Evolutionary conservation across 1,139 yeast species (phyloP).

Genomic region (Taphrina flavorubra): DNA sequence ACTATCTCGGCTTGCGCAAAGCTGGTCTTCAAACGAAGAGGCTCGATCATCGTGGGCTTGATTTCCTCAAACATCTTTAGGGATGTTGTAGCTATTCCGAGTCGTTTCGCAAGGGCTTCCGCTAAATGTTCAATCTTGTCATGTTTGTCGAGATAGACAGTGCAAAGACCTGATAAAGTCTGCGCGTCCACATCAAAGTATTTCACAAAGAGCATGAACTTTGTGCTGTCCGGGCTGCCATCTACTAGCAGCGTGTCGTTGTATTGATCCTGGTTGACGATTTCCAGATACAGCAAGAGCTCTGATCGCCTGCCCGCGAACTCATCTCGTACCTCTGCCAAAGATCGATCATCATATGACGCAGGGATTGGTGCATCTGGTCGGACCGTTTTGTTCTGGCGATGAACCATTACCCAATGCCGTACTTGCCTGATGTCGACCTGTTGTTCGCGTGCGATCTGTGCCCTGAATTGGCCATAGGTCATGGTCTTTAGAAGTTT

Average conservation of each 20-base stretch:
- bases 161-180: constrained; percentile 66
- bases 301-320: constrained; percentile 26
- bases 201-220: constrained; percentile 66
- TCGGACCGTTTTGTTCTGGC: constrained; percentile 77
- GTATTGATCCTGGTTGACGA: constrained; percentile 36
- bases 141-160: constrained; percentile 62
- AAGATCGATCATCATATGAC: constrained; percentile 22
- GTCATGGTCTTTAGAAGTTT: constrained; percentile 66
- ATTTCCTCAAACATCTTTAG: constrained; percentile 71
- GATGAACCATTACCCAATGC: constrained; percentile 68
- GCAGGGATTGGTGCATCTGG: constrained; percentile 61
- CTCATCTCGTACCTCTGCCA: constrained; percentile 40
- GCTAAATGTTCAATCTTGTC: constrained; percentile 58
- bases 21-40: constrained; percentile 56
- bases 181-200: constrained; percentile 67
- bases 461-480: constrained; percentile 59
- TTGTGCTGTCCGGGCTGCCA: constrained; percentile 31
- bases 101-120: constrained; percentile 57
- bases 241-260: constrained; percentile 18
- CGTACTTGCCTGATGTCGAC: constrained; percentile 57
- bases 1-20: constrained; percentile 70
- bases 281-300: constrained; percentile 38
- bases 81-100: constrained; percentile 55
- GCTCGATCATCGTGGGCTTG: constrained; percentile 66
- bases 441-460: constrained; percentile 59